These are phyloP conservation scores for Lasiosphaeria hispida DNA, from an alignment of 495 filamentous ascomycete genomes.

Conservation along the genomic window DNA sequence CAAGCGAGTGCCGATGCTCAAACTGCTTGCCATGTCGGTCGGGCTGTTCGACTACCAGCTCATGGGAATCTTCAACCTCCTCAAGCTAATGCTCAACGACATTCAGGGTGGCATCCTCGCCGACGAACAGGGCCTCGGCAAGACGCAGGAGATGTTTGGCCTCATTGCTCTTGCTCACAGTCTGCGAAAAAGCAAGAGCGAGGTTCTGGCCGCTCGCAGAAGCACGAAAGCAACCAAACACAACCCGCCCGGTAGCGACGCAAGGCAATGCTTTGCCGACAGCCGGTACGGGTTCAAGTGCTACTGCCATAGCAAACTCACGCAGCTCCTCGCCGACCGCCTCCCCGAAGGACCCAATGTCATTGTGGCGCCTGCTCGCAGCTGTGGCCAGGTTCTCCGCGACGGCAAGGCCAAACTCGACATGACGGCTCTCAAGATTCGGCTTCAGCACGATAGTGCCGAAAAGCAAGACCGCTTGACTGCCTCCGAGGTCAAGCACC, in stretches of 20 bases:
- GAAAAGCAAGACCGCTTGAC: slow-evolving; percentile 19
- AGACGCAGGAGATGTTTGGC: slow-evolving; percentile 31
- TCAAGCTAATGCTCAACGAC: slow-evolving; percentile 10
- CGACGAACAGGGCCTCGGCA: slow-evolving; percentile 31
- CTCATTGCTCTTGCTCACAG: slow-evolving; percentile 15
- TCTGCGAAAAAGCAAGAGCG: slow-evolving; percentile 18
- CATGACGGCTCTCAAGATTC: slow-evolving; percentile 21
- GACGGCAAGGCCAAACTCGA: slow-evolving; percentile 28
- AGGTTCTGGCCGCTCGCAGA: slow-evolving; percentile 13
- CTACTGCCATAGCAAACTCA: slow-evolving; percentile 23
- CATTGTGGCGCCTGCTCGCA: slow-evolving; percentile 19
- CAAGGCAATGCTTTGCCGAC: slow-evolving; percentile 18
- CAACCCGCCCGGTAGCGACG: background rate
- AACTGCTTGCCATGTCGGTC: slow-evolving; percentile 19
- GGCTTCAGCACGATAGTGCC: background rate
- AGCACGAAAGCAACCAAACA: slow-evolving; percentile 5
- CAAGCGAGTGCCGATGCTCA: slow-evolving; percentile 24
- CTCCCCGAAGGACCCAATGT: slow-evolving; percentile 26
- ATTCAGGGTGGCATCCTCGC: slow-evolving; percentile 24
- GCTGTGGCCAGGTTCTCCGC: slow-evolving; percentile 10
- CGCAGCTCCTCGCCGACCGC: slow-evolving; percentile 20
- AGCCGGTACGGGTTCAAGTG: slow-evolving; percentile 21
- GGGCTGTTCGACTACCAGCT: slow-evolving; percentile 32
- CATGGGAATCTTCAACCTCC: slow-evolving; percentile 25
- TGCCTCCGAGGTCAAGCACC: background rate